These are phyloP conservation scores for Diaporthe caulivora DNA, from an alignment of 2,329 filamentous ascomycete genomes.

Conservation along the genomic window DNA sequence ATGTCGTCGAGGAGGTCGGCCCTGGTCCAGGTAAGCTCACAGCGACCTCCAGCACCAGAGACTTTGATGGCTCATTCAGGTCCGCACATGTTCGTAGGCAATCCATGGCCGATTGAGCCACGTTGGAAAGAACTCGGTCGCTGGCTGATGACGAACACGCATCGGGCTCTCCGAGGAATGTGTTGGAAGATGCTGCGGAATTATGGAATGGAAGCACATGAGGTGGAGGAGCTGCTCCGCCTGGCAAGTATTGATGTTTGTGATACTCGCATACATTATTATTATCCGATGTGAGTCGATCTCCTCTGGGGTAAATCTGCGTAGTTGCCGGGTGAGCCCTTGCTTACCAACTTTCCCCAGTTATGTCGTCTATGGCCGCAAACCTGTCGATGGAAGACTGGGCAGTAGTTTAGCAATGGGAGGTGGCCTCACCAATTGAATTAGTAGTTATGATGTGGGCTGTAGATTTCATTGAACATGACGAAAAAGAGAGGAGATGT, in stretches of 20 bases:
- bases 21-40: background rate
- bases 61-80: too few relatives aligned
- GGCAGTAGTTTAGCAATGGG: background rate
- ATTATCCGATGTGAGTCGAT: constrained; percentile 4
- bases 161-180: constrained; percentile 45
- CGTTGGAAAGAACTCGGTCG: constrained; percentile 45
- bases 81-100: constrained; percentile 40
- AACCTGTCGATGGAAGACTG: constrained; percentile 15
- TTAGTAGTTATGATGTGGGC: background rate
- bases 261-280: constrained; percentile 12
- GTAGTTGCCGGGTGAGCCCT: background rate
- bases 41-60: too few relatives aligned
- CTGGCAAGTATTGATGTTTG: constrained; percentile 42
- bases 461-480: too few relatives aligned
- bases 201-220: constrained; percentile 44
- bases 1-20: constrained; percentile 44
- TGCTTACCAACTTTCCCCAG: constrained; percentile 35
- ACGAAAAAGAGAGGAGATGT: too few relatives aligned
- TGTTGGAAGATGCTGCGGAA: constrained; percentile 45
- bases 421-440: background rate
- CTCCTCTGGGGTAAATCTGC: too few relatives aligned
- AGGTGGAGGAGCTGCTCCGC: constrained; percentile 45
- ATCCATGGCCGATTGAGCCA: constrained; percentile 47
- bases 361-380: constrained; percentile 42
- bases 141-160: constrained; percentile 48